Base-by-base conservation (phyloP, 164 flowering plant genomes). In the Annona cherimola region DNA sequence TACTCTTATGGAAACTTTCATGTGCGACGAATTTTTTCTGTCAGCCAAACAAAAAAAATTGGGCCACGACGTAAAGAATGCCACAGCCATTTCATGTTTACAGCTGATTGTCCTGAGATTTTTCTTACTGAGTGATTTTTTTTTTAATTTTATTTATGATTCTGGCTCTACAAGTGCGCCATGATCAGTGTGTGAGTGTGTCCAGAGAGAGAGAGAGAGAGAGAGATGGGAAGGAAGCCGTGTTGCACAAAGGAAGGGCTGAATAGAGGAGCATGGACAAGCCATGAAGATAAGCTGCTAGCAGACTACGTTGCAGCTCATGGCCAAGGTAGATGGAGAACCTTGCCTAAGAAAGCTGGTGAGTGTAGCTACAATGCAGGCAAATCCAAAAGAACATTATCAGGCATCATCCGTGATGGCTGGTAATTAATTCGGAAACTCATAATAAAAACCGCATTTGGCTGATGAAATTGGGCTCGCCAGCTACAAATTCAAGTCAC, bases 151-250 rank as follows among this genome's bases (percentile, higher is more conserved):
- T 16, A 50, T 50, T 9, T 50, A 9, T 50, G 14, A 50, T 16
- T 7, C 18, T 16, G 57, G 14, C 57, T 50, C 14, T 6, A 9
- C 55, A 46, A 6, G 63, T 60, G 39, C n/a, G 63, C 5, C n/a
- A 12, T 12, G 16, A 35, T 35, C 16, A 63, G 43, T 35, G 43
- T 7, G 57, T 9, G 57, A 50, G 57, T 8, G 57, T 9, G 57
- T 26, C 35, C 35, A 50, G 57, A 63, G 42, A 63, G 66, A 16
- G 40, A 45, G 60, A 45, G 41, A 45, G 70, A 45, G 61, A 69
- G 70, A 68, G 61, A 68, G 46, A 69, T 69, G 71, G 71, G 71
- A 5, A 69, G 71, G 45, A 50, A 55, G 63, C 63, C 71, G 14
- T 55, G 63, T 45, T 69, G 71, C 45, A 69, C 18, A 7, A 39